Evolutionary conservation across 176 grass and related monocot species (phyloP), one percentile per base, ranked within the genome.

Genomic region (Neostapfia colusana): DNA sequence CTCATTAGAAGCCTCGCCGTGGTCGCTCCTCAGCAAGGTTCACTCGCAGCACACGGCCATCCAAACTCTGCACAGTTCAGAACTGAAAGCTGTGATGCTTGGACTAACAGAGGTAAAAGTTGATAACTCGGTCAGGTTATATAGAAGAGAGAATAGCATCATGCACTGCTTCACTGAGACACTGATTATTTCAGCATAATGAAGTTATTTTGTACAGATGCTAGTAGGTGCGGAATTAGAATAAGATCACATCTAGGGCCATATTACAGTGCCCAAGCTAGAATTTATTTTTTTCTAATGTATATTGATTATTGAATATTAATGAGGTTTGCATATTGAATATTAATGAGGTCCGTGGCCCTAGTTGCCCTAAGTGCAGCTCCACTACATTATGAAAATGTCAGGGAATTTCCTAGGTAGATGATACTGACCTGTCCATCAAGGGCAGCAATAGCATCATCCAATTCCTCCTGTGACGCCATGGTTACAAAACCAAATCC

Each of bases 401-500:
- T 6, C 24, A 81, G 1, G 41, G 24, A 10, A 77, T 70, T 1
- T 57, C 36, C 16, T 24, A 16, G 20, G 24, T 10, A 14, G 10
- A 43, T 43, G 16, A 60, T 15, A 80, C 76, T 92, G 12, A 98
- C 95, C 89, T 95, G 92, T 67, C 91, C 91, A 3, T 98, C 95
- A 40, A 98, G 95, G 71, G 91, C 95, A 10, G 87, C 91, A 34
- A 98, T 92, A 18, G 95, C 95, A 48, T 98, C 95, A 27, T 98
- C 89, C 38, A 98, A 63, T 48, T 88, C 95, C 7, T 64, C 77
- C 44, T 93, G 70, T 11, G 89, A 82, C 17, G 89, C 89, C 95
- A 98, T 98, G 38, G 86, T 81, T 11, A 98, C 91, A 21, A 98
- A 98, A 41, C 89, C 95, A 69, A 98, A 99, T 16, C 95, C 91